Base-by-base conservation (phyloP, 1,139 yeast genomes). In the Kurtzmaniella quercitrusa region DNA sequence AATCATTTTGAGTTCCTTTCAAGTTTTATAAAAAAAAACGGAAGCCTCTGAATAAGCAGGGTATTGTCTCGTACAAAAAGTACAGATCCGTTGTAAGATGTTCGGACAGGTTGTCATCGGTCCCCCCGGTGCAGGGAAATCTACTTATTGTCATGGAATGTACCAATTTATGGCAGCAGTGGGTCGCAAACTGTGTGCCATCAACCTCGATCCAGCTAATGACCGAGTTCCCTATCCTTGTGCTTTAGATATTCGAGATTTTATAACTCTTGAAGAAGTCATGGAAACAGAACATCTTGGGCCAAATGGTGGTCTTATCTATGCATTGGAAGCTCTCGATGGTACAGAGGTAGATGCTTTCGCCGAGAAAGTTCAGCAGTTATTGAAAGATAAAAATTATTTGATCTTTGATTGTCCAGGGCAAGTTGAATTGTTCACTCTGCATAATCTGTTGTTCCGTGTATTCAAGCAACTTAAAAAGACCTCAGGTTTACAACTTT, bases 61-160 rank as follows among this genome's bases (percentile, higher is more conserved):
- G n/a, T n/a, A n/a, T n/a, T n/a, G n/a, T n/a, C n/a, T n/a, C n/a
- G n/a, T n/a, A n/a, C n/a, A n/a, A n/a, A n/a, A n/a, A n/a, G n/a
- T n/a, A n/a, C n/a, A n/a, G n/a, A n/a, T n/a, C n/a, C n/a, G n/a
- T n/a, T n/a, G n/a, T n/a, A n/a, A n/a, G n/a, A 71, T 72, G 69
- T 91, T 88, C 61, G 97, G 95, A 2, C 97, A 93, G 63, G 79
- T 93, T 17, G 93, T 93, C 12, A 88, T 94, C 32, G 99, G 99
- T 0, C 98, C 98, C 0, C 98, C 99, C 0, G 99, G 98, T 2
- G 78, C 96, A 0, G 99, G 99, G 1, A 94, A 94, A 58, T 88
- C 97, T 0, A 94, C 98, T 0, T 94, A 88, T 60, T 89, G 98
- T 59, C 73, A 82, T 60, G 98, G 98, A 21, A 80, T 93, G 82